These are phyloP conservation scores for Uromyces viciae-fabae DNA, from an alignment of 1,284 basidiomycete genomes.

Conservation along the genomic window DNA sequence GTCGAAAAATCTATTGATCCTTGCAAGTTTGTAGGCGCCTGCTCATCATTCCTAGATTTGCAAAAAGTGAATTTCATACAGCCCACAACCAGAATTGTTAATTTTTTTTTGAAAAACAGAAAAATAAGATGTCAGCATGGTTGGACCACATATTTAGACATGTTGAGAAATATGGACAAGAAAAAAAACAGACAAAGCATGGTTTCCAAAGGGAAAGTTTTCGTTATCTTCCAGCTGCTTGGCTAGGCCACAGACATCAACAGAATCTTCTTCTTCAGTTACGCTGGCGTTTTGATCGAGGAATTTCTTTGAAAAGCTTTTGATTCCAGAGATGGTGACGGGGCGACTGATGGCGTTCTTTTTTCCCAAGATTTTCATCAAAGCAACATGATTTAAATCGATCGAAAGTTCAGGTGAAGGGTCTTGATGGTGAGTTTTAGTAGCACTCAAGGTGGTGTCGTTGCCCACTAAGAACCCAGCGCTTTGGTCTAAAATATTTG, in stretches of 20 bases:
- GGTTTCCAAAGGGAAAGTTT: not conserved
- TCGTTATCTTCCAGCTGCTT: not conserved
- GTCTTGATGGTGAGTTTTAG: not conserved
- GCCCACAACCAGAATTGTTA: too few species aligned
- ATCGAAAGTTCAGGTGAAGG: slow-evolving; percentile 31
- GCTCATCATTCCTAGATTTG: slow-evolving; percentile 23
- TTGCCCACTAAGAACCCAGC: slow-evolving; percentile 18
- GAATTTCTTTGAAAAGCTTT: too few species aligned
- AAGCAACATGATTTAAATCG: slow-evolving; percentile 25
- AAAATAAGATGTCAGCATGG: not conserved
- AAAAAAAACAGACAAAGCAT: not conserved
- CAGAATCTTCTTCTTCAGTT: slow-evolving; percentile 16
- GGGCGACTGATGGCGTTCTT: not conserved
- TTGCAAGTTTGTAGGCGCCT: slow-evolving; percentile 2
- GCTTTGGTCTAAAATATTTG: slow-evolving; percentile 36
- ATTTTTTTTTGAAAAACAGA: not conserved
- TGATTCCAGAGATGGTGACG: not conserved
- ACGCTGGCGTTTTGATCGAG: not conserved
- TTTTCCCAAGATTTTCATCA: slow-evolving; percentile 33
- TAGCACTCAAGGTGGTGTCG: slow-evolving; percentile 15
- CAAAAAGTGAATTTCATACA: too few species aligned
- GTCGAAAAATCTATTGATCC: slow-evolving; percentile 30
- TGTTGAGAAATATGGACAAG: not conserved
- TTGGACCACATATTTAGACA: too few species aligned
- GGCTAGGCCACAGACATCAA: slow-evolving; percentile 17